A percentile compares a stretch with the other conserved stretches of the same genome.
Evolutionary conservation across 345 rosid species (phyloP).

Genomic region (Hevea brasiliensis): DNA sequence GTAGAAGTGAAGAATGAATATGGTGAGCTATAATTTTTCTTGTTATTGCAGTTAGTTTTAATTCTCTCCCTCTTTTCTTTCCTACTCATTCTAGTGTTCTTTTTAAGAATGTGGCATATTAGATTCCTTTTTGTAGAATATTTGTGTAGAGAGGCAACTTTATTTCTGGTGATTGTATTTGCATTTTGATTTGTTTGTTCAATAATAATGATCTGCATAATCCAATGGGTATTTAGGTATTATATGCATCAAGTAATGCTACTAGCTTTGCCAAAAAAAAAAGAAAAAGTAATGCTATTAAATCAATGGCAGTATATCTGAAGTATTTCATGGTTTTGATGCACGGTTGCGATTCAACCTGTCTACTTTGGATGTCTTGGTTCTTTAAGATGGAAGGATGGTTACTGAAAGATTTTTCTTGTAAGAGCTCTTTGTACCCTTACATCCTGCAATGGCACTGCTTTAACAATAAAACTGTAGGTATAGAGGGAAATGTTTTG

Average conservation of each 20-base stretch:
- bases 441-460: not conserved
- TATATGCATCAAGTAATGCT: not conserved
- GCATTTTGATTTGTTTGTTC: not conserved
- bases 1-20: not conserved
- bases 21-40: not conserved
- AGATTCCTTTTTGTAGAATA: not conserved
- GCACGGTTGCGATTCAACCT: not conserved
- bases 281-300: not conserved
- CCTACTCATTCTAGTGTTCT: not conserved
- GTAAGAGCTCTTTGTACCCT: not conserved
- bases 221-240: not conserved
- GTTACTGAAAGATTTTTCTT: not conserved
- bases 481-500: not conserved
- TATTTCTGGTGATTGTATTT: not conserved
- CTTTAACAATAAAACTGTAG: not conserved
- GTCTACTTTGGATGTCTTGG: not conserved
- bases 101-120: not conserved
- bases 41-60: not conserved
- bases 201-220: not conserved
- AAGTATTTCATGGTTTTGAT: not conserved
- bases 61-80: not conserved
- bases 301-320: not conserved
- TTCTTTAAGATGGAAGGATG: not conserved
- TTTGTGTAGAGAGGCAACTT: not conserved
- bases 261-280: too few species aligned